A percentile compares a stretch with the other conserved stretches of the same genome.
phyloP scores from a whole-genome alignment of 169 alveolate species.

The Cryptosporidium xiaoi region DNA sequence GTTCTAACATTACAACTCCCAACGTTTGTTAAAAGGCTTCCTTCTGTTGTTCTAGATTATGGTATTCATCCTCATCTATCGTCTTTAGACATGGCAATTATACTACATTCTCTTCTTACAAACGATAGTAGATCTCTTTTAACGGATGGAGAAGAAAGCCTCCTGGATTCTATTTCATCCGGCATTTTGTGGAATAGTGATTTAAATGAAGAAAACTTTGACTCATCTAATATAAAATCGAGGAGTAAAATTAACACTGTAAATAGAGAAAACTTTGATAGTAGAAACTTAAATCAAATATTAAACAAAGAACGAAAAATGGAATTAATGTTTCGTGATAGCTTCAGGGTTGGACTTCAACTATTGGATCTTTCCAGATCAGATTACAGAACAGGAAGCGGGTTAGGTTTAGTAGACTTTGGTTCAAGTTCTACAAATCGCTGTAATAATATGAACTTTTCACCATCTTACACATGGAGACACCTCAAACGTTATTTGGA shows the following conservation, averaged over 20 bases:
- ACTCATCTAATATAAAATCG: not conserved
- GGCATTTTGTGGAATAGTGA: not conserved
- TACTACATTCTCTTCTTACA: conserved; percentile 49
- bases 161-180: conserved; percentile 45
- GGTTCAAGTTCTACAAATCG: not conserved
- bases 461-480: conserved; percentile 20
- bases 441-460: not conserved
- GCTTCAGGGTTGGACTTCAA: conserved; percentile 62
- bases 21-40: conserved; percentile 34
- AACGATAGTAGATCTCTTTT: conserved; percentile 16
- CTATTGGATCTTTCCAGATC: conserved; percentile 24
- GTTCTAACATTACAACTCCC: conserved; percentile 30
- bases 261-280: not conserved
- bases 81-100: conserved; percentile 58
- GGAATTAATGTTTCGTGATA: conserved; percentile 42
- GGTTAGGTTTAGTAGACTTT: not conserved
- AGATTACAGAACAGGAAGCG: not conserved
- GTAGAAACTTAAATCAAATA: not conserved
- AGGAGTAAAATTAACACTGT: not conserved
- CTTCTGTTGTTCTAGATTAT: conserved; percentile 37
- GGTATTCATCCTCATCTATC: conserved; percentile 58
- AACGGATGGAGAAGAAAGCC: conserved; percentile 16
- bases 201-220: not conserved
- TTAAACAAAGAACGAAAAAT: conserved; percentile 46
- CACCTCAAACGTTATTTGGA: conserved; percentile 54